Conservation (phyloP, 768 basidiomycete species). For the Tephrocybe sp. region DNA sequence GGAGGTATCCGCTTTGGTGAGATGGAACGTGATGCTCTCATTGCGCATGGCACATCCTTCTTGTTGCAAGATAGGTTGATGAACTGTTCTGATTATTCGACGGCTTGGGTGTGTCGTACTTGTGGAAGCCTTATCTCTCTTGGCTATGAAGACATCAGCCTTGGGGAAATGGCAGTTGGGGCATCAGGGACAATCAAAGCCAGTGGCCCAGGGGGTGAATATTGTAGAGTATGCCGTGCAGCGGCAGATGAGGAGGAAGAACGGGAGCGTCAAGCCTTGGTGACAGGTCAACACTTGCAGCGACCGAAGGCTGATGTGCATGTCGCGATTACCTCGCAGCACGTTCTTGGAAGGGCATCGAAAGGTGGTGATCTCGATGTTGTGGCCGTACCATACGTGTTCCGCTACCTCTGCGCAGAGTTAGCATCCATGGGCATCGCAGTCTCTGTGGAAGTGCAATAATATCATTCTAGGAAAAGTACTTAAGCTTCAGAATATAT, state of each 20-base stretch:
- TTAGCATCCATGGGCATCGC: conserved; percentile 98
- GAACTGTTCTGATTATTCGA: conserved; percentile 99
- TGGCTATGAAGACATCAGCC: conserved; percentile 86
- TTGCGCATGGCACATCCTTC: conserved; percentile 98
- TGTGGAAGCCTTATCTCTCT: conserved; percentile 96
- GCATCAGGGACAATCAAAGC: conserved; percentile 49
- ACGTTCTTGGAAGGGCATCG: conserved; percentile 55
- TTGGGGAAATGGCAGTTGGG: conserved; percentile 61
- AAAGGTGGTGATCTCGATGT: conserved; percentile 90
- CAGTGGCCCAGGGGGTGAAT: conserved; percentile 83
- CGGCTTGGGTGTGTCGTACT: conserved; percentile 96
- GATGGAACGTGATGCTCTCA: conserved; percentile 99
- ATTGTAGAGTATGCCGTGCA: conserved; percentile 90
- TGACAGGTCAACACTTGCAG: conserved; percentile 49
- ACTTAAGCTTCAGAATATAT: background rate
- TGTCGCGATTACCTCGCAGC: conserved; percentile 64
- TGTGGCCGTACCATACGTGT: conserved; percentile 93
- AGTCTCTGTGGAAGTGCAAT: conserved; percentile 77
- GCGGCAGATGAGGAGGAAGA: conserved; percentile 63
- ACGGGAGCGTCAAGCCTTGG: conserved; percentile 54
- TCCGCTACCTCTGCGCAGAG: conserved; percentile 92
- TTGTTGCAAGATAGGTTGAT: conserved; percentile 96
- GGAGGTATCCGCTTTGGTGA: conserved; percentile 99
- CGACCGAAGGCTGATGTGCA: conserved; percentile 49
- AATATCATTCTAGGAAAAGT: conserved; percentile 14